Percentiles rank a stretch among this genome's conserved stretches.
These are phyloP conservation scores for Zopfia rhizophila DNA, from an alignment of 2,329 filamentous ascomycete genomes.

Conservation along the genomic window DNA sequence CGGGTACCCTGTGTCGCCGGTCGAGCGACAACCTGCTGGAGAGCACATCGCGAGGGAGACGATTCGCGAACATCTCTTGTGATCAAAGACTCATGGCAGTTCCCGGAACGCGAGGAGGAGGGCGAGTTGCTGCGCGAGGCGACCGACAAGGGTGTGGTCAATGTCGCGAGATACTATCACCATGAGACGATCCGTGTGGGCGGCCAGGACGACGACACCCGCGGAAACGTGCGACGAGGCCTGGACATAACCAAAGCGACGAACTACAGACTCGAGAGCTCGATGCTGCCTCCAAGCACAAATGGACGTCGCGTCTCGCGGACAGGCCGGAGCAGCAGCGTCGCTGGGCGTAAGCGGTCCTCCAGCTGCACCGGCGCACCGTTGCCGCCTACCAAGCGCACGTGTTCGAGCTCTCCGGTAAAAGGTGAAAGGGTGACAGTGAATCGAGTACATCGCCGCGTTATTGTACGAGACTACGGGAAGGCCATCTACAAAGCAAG, in stretches of 20 bases:
- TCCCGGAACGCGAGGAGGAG: constrained; percentile 55
- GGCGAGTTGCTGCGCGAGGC: constrained; percentile 53
- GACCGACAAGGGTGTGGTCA: constrained; percentile 48
- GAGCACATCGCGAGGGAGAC: constrained; percentile 51
- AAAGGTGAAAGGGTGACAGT: constrained; percentile 12
- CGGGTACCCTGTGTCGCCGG: constrained; percentile 23
- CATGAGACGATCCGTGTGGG: constrained; percentile 54
- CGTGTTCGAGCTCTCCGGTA: constrained; percentile 18
- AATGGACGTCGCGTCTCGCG: constrained; percentile 25
- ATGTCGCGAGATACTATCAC: constrained; percentile 57
- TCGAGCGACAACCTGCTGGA: constrained; percentile 32
- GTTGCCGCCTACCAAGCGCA: constrained; percentile 20
- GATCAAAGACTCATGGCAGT: constrained; percentile 62
- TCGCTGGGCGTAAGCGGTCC: constrained; percentile 22
- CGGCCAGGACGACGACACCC: constrained; percentile 48
- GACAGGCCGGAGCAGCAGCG: constrained; percentile 24
- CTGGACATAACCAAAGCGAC: constrained; percentile 47
- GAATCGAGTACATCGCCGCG: constrained; percentile 55
- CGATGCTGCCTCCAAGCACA: constrained; percentile 31
- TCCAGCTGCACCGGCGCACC: constrained; percentile 20
- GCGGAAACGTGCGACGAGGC: constrained; percentile 41
- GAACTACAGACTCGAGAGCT: constrained; percentile 43
- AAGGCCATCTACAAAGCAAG: constrained; percentile 56
- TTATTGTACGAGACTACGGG: constrained; percentile 55
- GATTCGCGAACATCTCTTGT: constrained; percentile 46